phyloP scores from a whole-genome alignment of 352 stramenopile species.

The Albugo candida region DNA sequence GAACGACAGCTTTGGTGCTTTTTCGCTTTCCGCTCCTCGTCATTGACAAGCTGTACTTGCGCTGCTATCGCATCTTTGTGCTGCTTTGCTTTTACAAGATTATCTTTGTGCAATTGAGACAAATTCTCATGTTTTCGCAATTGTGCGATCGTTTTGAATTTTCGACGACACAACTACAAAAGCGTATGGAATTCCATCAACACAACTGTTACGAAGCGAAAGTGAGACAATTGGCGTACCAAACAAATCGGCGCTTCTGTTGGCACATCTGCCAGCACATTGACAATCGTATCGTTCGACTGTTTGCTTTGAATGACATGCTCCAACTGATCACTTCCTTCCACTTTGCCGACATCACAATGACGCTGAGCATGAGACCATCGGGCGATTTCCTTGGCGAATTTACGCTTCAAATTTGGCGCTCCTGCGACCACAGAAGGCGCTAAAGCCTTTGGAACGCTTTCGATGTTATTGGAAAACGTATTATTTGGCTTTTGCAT shows the following conservation, averaged over 20 bases:
- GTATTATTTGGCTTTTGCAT: slow-evolving; percentile 2
- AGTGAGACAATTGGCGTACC: slow-evolving; percentile 16
- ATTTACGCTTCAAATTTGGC: slow-evolving; percentile 42
- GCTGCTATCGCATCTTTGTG: slow-evolving; percentile 41
- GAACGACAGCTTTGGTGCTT: not conserved
- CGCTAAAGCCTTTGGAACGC: slow-evolving; percentile 2
- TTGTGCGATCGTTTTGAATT: slow-evolving; percentile 53
- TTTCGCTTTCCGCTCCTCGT: not conserved
- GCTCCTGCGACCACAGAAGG: slow-evolving; percentile 3
- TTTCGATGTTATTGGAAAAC: slow-evolving; percentile 4
- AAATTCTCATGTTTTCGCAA: slow-evolving; percentile 61
- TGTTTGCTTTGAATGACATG: slow-evolving; percentile 4
- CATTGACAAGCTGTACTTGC: slow-evolving; percentile 6
- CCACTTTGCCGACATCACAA: slow-evolving; percentile 8
- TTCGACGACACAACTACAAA: slow-evolving; percentile 51
- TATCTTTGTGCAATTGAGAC: slow-evolving; percentile 53
- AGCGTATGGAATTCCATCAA: not conserved
- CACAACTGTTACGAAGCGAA: not conserved
- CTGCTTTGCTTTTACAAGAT: slow-evolving; percentile 55
- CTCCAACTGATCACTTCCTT: not conserved
- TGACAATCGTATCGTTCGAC: slow-evolving; percentile 9
- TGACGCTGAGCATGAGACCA: slow-evolving; percentile 46
- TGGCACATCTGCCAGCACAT: slow-evolving; percentile 20
- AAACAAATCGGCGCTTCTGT: slow-evolving; percentile 57
- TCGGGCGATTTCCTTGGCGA: slow-evolving; percentile 59